Percentiles rank a stretch among this genome's conserved stretches.
Conservation (phyloP, 805 yeast species). For the Candida insectalens region DNA sequence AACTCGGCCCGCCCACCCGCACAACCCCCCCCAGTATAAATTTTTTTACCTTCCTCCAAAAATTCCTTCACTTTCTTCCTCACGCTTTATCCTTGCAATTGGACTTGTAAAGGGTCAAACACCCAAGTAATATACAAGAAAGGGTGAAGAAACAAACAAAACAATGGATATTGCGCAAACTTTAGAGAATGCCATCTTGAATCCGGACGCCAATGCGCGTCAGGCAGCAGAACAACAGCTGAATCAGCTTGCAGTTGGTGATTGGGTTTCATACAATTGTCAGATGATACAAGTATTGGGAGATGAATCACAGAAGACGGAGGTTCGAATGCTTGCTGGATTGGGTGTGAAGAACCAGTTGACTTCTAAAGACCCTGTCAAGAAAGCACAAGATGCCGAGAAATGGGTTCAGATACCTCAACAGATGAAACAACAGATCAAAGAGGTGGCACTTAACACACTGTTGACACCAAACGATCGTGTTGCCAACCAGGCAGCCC, state of each 20-base stretch:
- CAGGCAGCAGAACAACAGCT: conserved; percentile 73
- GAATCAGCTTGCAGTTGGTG: conserved; percentile 56
- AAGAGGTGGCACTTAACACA: conserved; percentile 51
- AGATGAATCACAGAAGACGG: conserved; percentile 52
- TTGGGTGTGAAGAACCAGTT: conserved; percentile 80
- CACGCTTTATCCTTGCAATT: too few relatives aligned
- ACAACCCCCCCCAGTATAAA: too few relatives aligned
- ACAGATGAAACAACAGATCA: conserved; percentile 51
- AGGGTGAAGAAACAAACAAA: too few relatives aligned
- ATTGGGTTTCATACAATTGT: conserved; percentile 67
- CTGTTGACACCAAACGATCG: conserved; percentile 59
- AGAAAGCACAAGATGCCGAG: conserved; percentile 47
- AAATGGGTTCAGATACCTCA: conserved; percentile 65
- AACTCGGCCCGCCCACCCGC: too few relatives aligned
- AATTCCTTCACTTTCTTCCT: too few relatives aligned
- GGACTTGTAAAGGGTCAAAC: too few relatives aligned
- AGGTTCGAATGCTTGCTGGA: conserved; percentile 89
- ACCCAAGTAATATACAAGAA: too few relatives aligned
- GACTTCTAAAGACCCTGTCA: conserved; percentile 66
- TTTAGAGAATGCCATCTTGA: conserved; percentile 72
- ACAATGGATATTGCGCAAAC: conserved; percentile 56
- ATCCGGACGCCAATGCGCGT: conserved; percentile 57
- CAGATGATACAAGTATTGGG: conserved; percentile 64
- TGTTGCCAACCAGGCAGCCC: conserved; percentile 86
- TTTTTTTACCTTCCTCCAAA: too few relatives aligned